Evolutionary conservation across 129 eudicot species (phyloP), one percentile per base, ranked within the genome.

Genomic region (Centaurea solstitialis): DNA sequence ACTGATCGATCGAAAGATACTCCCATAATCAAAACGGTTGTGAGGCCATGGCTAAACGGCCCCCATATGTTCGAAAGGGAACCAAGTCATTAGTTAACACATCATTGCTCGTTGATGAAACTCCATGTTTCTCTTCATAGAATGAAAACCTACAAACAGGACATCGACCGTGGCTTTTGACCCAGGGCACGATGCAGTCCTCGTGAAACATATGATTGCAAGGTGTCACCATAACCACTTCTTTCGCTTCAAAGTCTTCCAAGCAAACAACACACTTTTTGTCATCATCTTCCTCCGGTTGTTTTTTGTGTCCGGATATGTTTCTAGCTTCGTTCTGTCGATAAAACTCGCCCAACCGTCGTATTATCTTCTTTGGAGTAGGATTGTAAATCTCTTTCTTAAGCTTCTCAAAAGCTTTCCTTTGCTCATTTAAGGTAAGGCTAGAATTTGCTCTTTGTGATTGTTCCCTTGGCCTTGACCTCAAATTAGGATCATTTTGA

Each of bases 161-260:
- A 79, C 98, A 91, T 67, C 74, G 80, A 4, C 91, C 91, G 8
- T 84, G 77, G 86, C 86, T 87, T 86, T 87, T 90, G 23, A 94
- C 92, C 97, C 98, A 94, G 0, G 97, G 98, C 18, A 91, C 81
- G 64, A 94, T 94, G 80, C 98, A 91, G 0, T 90, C 92, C 73
- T 90, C 98, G 9, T 94, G 97, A 69, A 91, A 94, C 93, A 88
- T 88, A 84, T 94, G 98, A 47, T 74, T 76, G 76, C 98, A 94
- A 0, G 98, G 97, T 24, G 98, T 94, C 66, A 87, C 69, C 80
- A 77, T 91, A 72, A 94, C 93, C 24, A 74, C 74, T 53, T 86
- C 76, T 70, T 77, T 88, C 4, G 87, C 41, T 45, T 88, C 89
- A 61, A 94, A 94, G 78, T 94, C 91, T 18, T 94, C 97, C 62